Evolutionary conservation across 2,329 filamentous ascomycete genomes (phyloP), one percentile per base, ranked within the genome.

Genomic region (Geoglossum cookeanum): DNA sequence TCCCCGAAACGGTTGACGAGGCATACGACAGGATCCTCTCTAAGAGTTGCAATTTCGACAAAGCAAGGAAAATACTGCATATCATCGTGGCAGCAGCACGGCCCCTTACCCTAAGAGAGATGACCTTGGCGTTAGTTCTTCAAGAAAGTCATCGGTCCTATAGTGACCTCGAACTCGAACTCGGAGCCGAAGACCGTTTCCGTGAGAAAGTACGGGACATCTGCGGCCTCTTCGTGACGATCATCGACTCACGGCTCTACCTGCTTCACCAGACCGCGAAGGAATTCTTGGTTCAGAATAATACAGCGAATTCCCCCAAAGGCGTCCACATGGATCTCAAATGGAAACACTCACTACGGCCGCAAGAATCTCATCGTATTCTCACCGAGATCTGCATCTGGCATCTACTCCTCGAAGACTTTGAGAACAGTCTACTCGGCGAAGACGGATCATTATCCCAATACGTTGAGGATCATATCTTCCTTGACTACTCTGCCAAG

Each of bases 221-320:
- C 13, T 65, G 64, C 49, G 63, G 64, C 1, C 61, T 64, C 17
- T 63, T 65, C 32, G 49, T 65, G 5, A 61, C 55, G 5, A 55
- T 64, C 48, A 56, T 58, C n/a, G 59, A 63, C 30, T 60, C 58
- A 9, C 64, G 59, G 44, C 32, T 64, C 29, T 63, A 55, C 22
- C 59, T 65, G 27, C 60, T 65, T 33, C 64, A 65, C 35, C 61
- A 63, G 33, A 65, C 64, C 1, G 63, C 61, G 1, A 60, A 58
- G 35, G 62, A 65, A 27, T 65, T 64, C 44, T 55, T 65, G n/a
- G n/a, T n/a, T n/a, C n/a, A n/a, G n/a, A n/a, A n/a, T n/a, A n/a
- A n/a, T n/a, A n/a, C n/a, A n/a, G n/a, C n/a, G n/a, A n/a, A n/a
- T n/a, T n/a, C n/a, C n/a, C n/a, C n/a, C n/a, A n/a, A n/a, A n/a